A percentile compares a stretch with the other conserved stretches of the same genome.
Evolutionary conservation across 768 basidiomycete species (phyloP).

Genomic region (Gymnopilus dilepis): DNA sequence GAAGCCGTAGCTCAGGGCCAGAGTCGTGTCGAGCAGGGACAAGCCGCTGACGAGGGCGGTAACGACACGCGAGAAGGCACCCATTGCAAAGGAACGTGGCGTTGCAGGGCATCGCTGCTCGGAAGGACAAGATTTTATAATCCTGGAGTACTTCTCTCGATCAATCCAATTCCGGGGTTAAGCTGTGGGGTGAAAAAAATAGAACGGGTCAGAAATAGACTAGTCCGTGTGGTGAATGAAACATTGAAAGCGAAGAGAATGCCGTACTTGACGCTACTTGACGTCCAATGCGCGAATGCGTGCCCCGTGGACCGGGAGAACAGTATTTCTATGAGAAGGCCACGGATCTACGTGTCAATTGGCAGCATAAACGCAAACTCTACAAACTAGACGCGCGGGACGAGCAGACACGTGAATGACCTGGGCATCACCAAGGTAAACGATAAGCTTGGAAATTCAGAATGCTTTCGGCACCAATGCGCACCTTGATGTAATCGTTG

Average conservation of each 20-base stretch:
- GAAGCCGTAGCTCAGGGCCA: slow-evolving; percentile 55
- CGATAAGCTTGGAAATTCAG: background rate
- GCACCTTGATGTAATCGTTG: slow-evolving; percentile 2
- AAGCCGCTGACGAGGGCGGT: slow-evolving; percentile 7
- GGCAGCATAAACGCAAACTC: background rate
- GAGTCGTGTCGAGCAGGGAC: slow-evolving; percentile 17
- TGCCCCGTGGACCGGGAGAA: slow-evolving; percentile 8
- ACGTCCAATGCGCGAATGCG: background rate
- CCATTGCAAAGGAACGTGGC: slow-evolving; percentile 9
- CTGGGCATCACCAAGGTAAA: background rate
- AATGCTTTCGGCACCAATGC: slow-evolving; percentile 6
- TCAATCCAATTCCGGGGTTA: slow-evolving; percentile 29
- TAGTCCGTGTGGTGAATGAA: slow-evolving; percentile 14
- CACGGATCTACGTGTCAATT: slow-evolving; percentile 14
- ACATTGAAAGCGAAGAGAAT: slow-evolving; percentile 14
- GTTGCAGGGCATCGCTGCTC: slow-evolving; percentile 3
- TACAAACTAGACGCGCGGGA: slow-evolving; percentile 1
- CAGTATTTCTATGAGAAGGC: slow-evolving; percentile 2
- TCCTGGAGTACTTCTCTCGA: slow-evolving; percentile 14
- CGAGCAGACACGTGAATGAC: slow-evolving; percentile 11
- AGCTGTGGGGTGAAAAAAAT: slow-evolving; percentile 18
- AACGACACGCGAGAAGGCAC: slow-evolving; percentile 1
- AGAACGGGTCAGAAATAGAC: slow-evolving; percentile 22
- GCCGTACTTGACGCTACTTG: slow-evolving; percentile 2
- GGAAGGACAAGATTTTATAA: slow-evolving; percentile 10